Percentiles rank a stretch among this genome's conserved stretches.
phyloP scores from a whole-genome alignment of 1,139 yeast species.

The Petasospora fabianii region DNA sequence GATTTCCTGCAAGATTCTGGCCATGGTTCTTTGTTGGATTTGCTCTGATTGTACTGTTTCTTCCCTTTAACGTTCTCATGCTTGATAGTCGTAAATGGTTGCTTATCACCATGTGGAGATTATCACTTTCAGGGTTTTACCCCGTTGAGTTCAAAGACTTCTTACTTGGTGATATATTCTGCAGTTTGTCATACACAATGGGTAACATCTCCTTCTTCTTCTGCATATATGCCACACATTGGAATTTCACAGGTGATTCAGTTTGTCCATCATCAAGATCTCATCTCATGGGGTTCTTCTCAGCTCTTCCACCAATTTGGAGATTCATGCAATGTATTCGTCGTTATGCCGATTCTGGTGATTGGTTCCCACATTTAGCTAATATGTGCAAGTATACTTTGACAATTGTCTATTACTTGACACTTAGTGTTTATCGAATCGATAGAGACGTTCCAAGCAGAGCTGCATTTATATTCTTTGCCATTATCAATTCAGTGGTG shows the following conservation, averaged over 20 bases:
- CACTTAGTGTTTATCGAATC: conserved; percentile 79
- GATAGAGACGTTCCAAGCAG: conserved; percentile 41
- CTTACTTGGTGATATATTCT: conserved; percentile 84
- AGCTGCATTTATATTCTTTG: conserved; percentile 67
- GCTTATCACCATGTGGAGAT: conserved; percentile 64
- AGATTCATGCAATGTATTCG: conserved; percentile 86
- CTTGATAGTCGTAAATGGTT: conserved; percentile 55
- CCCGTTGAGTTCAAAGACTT: conserved; percentile 96
- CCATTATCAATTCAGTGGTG: conserved; percentile 65
- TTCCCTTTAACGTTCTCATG: conserved; percentile 49
- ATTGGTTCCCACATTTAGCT: conserved; percentile 96
- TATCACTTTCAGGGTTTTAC: conserved; percentile 76
- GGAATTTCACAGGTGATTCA: conserved; percentile 48
- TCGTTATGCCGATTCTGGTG: conserved; percentile 90
- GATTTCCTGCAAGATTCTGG: conserved; percentile 65
- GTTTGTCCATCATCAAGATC: conserved; percentile 79
- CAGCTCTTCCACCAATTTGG: conserved; percentile 85
- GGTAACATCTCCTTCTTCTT: conserved; percentile 83
- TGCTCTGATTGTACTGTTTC: conserved; percentile 43
- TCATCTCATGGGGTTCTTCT: conserved; percentile 73
- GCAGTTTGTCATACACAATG: conserved; percentile 83
- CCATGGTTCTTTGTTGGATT: conserved; percentile 75
- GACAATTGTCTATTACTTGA: conserved; percentile 63
- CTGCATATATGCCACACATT: conserved; percentile 71
- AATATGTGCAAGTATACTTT: conserved; percentile 75